These are phyloP conservation scores for Gyromitra esculenta DNA, from an alignment of 2,329 filamentous ascomycete species.

Conservation along the genomic window DNA sequence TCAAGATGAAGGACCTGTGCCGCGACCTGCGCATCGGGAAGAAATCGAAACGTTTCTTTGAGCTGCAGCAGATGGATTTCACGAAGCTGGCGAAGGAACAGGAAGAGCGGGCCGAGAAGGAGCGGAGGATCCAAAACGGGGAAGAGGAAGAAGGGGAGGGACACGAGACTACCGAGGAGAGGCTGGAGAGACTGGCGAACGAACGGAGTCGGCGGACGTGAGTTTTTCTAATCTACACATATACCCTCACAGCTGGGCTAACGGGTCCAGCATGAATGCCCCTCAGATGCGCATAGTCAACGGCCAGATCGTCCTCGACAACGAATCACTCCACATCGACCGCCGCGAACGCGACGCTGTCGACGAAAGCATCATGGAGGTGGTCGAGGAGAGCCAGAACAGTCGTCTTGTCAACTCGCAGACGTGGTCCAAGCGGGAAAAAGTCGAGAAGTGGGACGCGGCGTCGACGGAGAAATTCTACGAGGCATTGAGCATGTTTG, in stretches of 20 bases:
- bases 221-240: not conserved
- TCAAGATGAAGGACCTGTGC: conserved; percentile 78
- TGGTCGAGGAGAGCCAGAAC: conserved; percentile 80
- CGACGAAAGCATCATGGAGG: conserved; percentile 67
- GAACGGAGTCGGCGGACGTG: conserved; percentile 38
- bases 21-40: conserved; percentile 76
- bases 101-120: conserved; percentile 58
- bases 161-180: conserved; percentile 55
- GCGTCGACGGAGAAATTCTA: conserved; percentile 80
- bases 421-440: conserved; percentile 73
- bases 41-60: conserved; percentile 77
- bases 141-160: conserved; percentile 56
- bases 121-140: conserved; percentile 58
- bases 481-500: conserved; percentile 77
- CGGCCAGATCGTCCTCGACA: conserved; percentile 77
- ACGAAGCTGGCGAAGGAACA: conserved; percentile 63
- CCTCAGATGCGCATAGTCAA: conserved; percentile 73
- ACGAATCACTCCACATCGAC: conserved; percentile 74
- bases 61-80: conserved; percentile 74
- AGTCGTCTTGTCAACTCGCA: conserved; percentile 75
- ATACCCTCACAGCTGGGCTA: conserved; percentile 43
- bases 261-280: conserved; percentile 59
- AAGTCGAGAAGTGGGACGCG: conserved; percentile 75
- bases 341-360: conserved; percentile 71
- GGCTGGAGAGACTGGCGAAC: conserved; percentile 54